Percentiles rank a stretch among this genome's conserved stretches.
These are phyloP conservation scores for Puccinia coronata DNA, from an alignment of 1,284 basidiomycete species.

Conservation along the genomic window DNA sequence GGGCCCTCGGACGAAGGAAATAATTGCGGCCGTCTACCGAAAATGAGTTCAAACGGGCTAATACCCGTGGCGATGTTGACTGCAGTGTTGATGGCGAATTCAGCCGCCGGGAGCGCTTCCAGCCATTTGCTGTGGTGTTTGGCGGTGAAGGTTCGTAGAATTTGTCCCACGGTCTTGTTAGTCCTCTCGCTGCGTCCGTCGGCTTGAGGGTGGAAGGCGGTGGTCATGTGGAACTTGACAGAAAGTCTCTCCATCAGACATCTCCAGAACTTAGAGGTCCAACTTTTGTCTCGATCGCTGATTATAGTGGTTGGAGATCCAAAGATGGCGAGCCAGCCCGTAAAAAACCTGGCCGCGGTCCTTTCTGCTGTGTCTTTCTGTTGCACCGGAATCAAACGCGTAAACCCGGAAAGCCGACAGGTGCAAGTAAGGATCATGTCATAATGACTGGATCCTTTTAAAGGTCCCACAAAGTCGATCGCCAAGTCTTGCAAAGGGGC, in stretches of 20 bases:
- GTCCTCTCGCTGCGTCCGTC: constrained; percentile 57
- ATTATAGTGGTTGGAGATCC: constrained; percentile 54
- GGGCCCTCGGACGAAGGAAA: no score
- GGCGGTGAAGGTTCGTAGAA: constrained; percentile 45
- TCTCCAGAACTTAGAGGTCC: constrained; percentile 56
- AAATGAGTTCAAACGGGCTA: constrained; percentile 51
- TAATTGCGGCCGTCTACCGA: constrained; percentile 18
- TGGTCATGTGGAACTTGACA: constrained; percentile 51
- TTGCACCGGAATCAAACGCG: constrained; percentile 15
- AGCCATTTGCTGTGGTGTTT: no score
- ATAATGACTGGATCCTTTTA: neutral
- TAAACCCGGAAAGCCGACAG: no score
- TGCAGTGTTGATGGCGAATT: constrained; percentile 51
- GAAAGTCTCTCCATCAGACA: constrained; percentile 51
- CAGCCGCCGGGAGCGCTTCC: no score
- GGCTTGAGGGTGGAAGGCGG: constrained; percentile 55
- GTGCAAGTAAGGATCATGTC: no score
- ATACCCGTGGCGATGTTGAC: constrained; percentile 51
- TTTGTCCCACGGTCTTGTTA: constrained; percentile 59
- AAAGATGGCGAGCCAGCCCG: no score
- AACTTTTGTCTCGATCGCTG: constrained; percentile 54
- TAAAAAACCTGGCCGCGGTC: no score
- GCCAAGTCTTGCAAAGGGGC: constrained; percentile 18
- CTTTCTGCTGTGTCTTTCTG: no score
- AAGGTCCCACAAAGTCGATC: no score